Percentiles rank a stretch among this genome's conserved stretches.
Evolutionary conservation across 306 rosid species (phyloP).

Genomic region (Begonia masoniana): DNA sequence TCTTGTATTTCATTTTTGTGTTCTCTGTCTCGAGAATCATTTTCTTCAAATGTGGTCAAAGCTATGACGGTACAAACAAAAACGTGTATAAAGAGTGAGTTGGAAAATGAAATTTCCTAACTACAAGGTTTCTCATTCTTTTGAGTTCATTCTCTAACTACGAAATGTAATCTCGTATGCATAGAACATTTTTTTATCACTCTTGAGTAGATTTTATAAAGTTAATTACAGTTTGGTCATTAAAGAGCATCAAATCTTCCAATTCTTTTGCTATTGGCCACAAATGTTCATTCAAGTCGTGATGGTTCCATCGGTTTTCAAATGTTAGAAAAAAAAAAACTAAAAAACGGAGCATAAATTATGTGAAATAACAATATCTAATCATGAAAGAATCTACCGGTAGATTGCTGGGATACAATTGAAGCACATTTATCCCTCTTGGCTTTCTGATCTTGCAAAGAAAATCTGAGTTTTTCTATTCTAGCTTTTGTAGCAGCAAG

Average conservation of each 20-base stretch:
- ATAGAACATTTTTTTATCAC: too few relatives aligned
- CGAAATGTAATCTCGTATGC: too few relatives aligned
- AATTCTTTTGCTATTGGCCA: too few relatives aligned
- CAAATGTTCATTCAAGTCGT: too few relatives aligned
- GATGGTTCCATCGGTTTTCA: too few relatives aligned
- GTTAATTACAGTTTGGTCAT: too few relatives aligned
- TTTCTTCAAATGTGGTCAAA: constrained; percentile 47
- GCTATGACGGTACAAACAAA: constrained; percentile 6
- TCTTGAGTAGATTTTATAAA: too few relatives aligned
- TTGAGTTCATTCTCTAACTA: too few relatives aligned
- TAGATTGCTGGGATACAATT: constrained; percentile 37
- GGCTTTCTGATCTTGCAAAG: constrained; percentile 28
- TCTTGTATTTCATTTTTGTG: constrained; percentile 36
- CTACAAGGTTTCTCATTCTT: background rate
- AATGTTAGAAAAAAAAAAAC: too few relatives aligned
- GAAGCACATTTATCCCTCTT: constrained; percentile 36
- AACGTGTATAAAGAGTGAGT: background rate
- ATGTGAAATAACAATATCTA: background rate
- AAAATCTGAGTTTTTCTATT: constrained; percentile 31
- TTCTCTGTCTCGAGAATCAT: constrained; percentile 20
- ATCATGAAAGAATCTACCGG: constrained; percentile 21
- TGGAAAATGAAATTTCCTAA: background rate
- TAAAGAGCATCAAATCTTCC: too few relatives aligned
- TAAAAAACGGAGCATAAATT: too few relatives aligned
- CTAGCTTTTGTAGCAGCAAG: constrained; percentile 45